Evolutionary conservation across 495 filamentous ascomycete species (phyloP), one percentile per base, ranked within the genome.

Genomic region (Aspergillus avenaceus): DNA sequence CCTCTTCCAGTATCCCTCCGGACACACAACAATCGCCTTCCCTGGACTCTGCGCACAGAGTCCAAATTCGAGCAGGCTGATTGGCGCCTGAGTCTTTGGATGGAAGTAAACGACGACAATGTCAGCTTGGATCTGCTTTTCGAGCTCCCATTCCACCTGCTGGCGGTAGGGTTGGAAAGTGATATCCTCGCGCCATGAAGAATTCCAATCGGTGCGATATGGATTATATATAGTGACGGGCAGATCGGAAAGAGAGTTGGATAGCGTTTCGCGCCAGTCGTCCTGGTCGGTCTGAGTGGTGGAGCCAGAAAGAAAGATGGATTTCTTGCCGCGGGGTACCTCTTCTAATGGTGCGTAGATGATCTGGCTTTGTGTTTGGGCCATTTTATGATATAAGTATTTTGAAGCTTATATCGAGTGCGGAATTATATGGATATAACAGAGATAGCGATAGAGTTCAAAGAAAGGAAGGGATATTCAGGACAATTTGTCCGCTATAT

Each of bases 181-280:
- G 19, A 73, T 61, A 16, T 79, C 72, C 27, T 52, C 49, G 41
- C 80, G 70, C 76, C 78, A 80, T 18, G 61, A 71, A 41, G 61
- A 55, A 58, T 83, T 71, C 81, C 81, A 85, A 55, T 80, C 70
- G 3, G 60, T 41, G 0, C 79, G 74, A 11, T 72, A 59, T 6
- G 81, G 83, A 42, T 87, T 84, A 60, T 77, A 72, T 45, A 87
- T 66, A 5, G 78, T 82, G 47, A 87, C 55, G 38, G 78, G 74
- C 5, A 8, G 66, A 48, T 58, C 46, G 19, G 46, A 50, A 32
- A 53, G 46, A 19, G 55, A 52, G 11, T 41, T 29, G 14, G 18
- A 45, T 26, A 52, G 41, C 7, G 41, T 13, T 22, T 45, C 49
- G 28, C 41, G 49, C 41, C 41, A 52, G 29, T 45, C 29, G n/a